Evolutionary conservation across 768 basidiomycete genomes (phyloP).

Genomic region (Kwoniella shandongensis): DNA sequence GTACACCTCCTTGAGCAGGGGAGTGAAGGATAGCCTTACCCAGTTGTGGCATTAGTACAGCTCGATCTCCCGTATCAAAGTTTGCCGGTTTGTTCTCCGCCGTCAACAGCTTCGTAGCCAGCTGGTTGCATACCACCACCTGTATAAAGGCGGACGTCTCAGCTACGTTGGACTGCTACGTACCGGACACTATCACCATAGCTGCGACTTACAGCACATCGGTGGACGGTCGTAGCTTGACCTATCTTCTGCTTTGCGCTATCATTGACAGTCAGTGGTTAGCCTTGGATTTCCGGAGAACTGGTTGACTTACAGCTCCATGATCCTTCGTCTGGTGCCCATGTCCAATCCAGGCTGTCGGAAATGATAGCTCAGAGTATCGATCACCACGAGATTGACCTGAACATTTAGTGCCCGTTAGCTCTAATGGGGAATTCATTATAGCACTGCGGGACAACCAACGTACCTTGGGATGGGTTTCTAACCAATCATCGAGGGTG

Average conservation of each 20-base stretch:
- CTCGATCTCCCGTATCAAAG: constrained; percentile 49
- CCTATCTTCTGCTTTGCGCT: constrained; percentile 47
- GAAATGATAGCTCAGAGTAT: constrained; percentile 51
- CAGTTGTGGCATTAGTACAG: constrained; percentile 51
- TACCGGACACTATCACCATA: not conserved
- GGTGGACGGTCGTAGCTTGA: constrained; percentile 43
- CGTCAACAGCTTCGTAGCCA: constrained; percentile 50
- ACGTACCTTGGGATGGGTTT: constrained; percentile 37
- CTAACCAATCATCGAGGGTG: constrained; percentile 47
- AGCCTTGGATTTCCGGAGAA: not conserved
- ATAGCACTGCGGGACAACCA: not conserved
- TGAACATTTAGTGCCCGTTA: too few relatives aligned
- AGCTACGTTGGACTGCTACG: not conserved
- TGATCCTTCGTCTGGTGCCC: constrained; percentile 25
- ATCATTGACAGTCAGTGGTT: not conserved
- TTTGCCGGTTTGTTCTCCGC: constrained; percentile 49
- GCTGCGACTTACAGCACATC: constrained; percentile 41
- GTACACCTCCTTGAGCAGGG: too few relatives aligned
- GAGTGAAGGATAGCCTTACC: constrained; percentile 26
- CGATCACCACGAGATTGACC: constrained; percentile 49
- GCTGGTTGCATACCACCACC: constrained; percentile 48
- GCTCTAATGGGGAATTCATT: not conserved
- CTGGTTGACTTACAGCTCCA: constrained; percentile 42
- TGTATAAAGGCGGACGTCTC: constrained; percentile 6
- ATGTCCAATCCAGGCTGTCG: constrained; percentile 44